Evolutionary conservation across 768 basidiomycete species (phyloP).

Genomic region (Lactarius hatsudake): DNA sequence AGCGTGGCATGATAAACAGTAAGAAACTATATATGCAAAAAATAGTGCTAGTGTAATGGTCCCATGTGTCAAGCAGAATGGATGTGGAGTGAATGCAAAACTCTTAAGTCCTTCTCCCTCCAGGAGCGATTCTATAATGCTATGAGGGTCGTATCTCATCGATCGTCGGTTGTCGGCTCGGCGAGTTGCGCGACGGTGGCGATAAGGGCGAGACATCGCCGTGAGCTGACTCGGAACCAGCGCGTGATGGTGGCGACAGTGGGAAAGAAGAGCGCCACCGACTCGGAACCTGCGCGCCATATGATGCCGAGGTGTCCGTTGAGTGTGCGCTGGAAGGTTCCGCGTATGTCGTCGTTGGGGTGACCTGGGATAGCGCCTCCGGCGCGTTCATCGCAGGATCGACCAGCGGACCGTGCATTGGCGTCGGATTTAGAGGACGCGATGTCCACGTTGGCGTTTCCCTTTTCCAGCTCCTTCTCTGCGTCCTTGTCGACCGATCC

Average conservation of each 20-base stretch:
- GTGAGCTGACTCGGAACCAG: conserved; percentile 10
- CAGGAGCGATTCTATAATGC: neutral
- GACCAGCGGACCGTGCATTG: conserved; percentile 40
- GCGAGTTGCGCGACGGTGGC: neutral
- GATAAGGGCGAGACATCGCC: conserved; percentile 10
- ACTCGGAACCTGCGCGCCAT: conserved; percentile 20
- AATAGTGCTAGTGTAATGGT: conserved; percentile 13
- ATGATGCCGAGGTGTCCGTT: conserved; percentile 24
- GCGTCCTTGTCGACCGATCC: conserved; percentile 34
- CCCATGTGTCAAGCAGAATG: conserved; percentile 10
- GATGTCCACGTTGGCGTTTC: conserved; percentile 9
- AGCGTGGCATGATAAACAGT: conserved; percentile 4
- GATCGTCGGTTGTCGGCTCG: conserved; percentile 12
- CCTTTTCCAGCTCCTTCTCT: conserved; percentile 26
- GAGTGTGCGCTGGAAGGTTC: conserved; percentile 26
- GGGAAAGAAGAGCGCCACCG: conserved; percentile 21
- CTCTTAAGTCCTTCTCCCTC: neutral
- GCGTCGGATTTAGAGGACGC: conserved; percentile 53
- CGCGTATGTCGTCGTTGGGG: conserved; percentile 32
- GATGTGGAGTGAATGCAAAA: conserved; percentile 7
- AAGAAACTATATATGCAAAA: conserved; percentile 12
- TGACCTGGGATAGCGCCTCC: conserved; percentile 46
- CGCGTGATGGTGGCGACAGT: conserved; percentile 1
- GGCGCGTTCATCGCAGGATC: conserved; percentile 40
- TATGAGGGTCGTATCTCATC: conserved; percentile 16